phyloP scores from a whole-genome alignment of 352 stramenopile genomes.

The Pythium phragmiticola region DNA sequence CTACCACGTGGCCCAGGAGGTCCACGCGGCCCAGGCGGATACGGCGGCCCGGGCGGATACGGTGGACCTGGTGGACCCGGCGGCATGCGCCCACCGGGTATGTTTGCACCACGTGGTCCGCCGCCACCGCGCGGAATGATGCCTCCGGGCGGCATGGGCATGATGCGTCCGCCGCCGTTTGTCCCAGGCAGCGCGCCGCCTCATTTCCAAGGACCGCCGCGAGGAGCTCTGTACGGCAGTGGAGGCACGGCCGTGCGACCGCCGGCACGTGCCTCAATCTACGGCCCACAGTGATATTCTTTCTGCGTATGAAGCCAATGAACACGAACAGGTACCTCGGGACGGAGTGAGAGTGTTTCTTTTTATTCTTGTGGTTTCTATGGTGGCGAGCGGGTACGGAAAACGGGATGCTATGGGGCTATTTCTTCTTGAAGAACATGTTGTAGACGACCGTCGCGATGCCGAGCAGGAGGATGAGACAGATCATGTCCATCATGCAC shows the following conservation, averaged over 20 bases:
- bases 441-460: constrained; percentile 86
- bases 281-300: constrained; percentile 55
- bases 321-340: not conserved
- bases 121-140: constrained; percentile 73
- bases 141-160: constrained; percentile 38
- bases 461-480: constrained; percentile 79
- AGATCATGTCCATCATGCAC: constrained; percentile 91
- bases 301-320: not conserved
- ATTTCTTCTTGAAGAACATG: constrained; percentile 86
- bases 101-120: constrained; percentile 59
- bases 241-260: constrained; percentile 33
- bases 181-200: constrained; percentile 35
- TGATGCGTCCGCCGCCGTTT: constrained; percentile 76
- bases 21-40: constrained; percentile 19
- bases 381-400: not conserved
- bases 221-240: constrained; percentile 39
- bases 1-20: constrained; percentile 39
- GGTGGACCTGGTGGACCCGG: constrained; percentile 24
- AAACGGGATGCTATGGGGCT: not conserved
- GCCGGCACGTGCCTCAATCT: constrained; percentile 60
- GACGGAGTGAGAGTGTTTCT: not conserved
- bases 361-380: not conserved
- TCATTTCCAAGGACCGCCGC: constrained; percentile 40
- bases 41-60: constrained; percentile 23
- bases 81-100: constrained; percentile 37